These are phyloP conservation scores for Chaetomium strumarium DNA, from an alignment of 2,329 filamentous ascomycete genomes.

Conservation along the genomic window DNA sequence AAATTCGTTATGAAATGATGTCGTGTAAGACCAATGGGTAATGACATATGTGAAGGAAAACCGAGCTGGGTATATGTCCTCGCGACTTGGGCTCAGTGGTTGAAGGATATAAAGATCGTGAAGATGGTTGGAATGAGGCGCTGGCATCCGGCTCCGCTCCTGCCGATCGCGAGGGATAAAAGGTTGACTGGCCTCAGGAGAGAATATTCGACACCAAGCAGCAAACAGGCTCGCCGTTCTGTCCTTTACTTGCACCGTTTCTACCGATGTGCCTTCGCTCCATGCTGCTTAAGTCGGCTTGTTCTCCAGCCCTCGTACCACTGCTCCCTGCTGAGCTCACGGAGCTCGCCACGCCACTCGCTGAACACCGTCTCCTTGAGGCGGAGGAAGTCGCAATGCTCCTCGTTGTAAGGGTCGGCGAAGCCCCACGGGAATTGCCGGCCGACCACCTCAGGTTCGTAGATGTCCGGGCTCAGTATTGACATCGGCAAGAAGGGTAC, in stretches of 20 bases:
- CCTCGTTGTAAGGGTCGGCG: conserved; percentile 82
- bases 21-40: conserved; percentile 8
- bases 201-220: not conserved
- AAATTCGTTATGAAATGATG: conserved; percentile 7
- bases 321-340: conserved; percentile 81
- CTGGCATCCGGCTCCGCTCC: not conserved
- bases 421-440: conserved; percentile 96
- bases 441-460: conserved; percentile 73
- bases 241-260: not conserved
- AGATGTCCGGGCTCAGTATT: conserved; percentile 88
- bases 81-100: not conserved
- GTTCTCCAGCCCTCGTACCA: conserved; percentile 98
- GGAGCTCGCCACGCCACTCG: conserved; percentile 87
- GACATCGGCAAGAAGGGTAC: conserved; percentile 77
- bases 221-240: not conserved
- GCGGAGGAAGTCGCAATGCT: conserved; percentile 89
- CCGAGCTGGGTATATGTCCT: conserved; percentile 18
- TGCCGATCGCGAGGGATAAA: not conserved
- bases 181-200: not conserved
- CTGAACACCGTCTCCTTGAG: conserved; percentile 88
- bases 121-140: not conserved
- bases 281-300: conserved; percentile 53
- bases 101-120: not conserved
- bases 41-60: not conserved
- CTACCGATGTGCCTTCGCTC: conserved; percentile 34